Evolutionary conservation across 441 rosid genomes (phyloP), one percentile per base, ranked within the genome.

Genomic region (Omphalea diandra): DNA sequence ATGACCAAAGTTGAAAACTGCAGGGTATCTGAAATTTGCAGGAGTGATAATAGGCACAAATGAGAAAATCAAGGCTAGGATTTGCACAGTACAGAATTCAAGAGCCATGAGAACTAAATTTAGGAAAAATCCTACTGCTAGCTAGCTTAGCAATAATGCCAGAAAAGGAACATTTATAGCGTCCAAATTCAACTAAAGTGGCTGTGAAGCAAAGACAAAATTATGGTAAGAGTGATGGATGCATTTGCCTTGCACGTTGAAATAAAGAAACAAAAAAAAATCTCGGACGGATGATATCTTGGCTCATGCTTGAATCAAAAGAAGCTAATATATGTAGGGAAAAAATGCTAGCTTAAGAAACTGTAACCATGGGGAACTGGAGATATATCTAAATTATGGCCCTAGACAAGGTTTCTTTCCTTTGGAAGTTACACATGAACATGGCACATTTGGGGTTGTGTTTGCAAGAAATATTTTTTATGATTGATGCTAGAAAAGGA

Each of bases 11-110:
- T 73, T 73, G 38, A 66, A 66, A 66, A 58, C 71, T 9, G 71
- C 76, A 49, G 71, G 71, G 31, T 73, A 38, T 67, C 71, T 79
- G 55, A 76, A 64, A 59, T 60, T 50, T 50, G 61, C 52, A 18
- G 84, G 73, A 67, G 33, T 65, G 54, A 59, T 46, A 41, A 22
- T 1, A 17, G 49, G 71, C 43, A 57, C 31, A 38, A 9, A 63
- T 14, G 83, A 40, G 38, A 67, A 67, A 58, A 73, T 7, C 3
- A 75, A 31, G 27, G 59, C 52, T 55, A 68, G 24, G 4, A 33
- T 36, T 7, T 20, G 68, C 46, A 61, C 31, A 44, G 60, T 33
- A 65, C 36, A 31, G 50, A 35, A 3, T 40, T 61, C 64, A 14
- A 33, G 63, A 71, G 79, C 81, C 84, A 80, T 76, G 41, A n/a